Evolutionary conservation across 148 eudicot genomes (phyloP).

Genomic region (Silene latifolia): DNA sequence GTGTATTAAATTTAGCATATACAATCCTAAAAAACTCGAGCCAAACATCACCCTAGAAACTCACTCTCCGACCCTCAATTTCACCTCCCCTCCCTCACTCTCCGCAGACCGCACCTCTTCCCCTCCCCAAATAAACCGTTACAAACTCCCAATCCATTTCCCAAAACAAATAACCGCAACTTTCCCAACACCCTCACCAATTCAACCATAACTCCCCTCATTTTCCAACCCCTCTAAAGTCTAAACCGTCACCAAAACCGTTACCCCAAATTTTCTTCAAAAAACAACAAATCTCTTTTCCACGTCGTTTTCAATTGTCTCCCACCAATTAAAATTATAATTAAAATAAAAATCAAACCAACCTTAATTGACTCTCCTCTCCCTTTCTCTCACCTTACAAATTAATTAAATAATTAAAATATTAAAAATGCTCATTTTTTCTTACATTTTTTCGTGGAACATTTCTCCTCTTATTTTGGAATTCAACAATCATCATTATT

Average conservation of each 20-base stretch:
- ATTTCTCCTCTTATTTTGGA: not conserved
- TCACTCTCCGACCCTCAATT: too few relatives aligned
- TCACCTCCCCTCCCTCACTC: too few relatives aligned
- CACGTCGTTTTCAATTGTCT: conserved; percentile 6
- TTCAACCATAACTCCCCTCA: not conserved
- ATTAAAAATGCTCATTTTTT: not conserved
- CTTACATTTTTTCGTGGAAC: too few relatives aligned
- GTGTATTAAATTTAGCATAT: too few relatives aligned
- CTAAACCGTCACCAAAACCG: not conserved
- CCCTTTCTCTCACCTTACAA: not conserved
- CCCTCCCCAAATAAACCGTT: too few relatives aligned
- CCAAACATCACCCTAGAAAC: too few relatives aligned
- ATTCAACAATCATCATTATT: not conserved
- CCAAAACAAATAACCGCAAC: too few relatives aligned
- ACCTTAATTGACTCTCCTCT: conserved; percentile 2
- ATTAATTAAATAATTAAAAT: not conserved
- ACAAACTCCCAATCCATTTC: too few relatives aligned
- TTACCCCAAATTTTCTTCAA: not conserved
- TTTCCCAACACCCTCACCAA: too few relatives aligned
- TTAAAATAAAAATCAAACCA: conserved; percentile 6
- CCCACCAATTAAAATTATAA: not conserved
- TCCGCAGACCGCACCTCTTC: too few relatives aligned
- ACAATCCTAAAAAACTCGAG: too few relatives aligned
- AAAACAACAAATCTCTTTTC: not conserved
- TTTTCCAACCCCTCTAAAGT: not conserved